Base-by-base conservation (phyloP, 2,329 filamentous ascomycete species). In the Aureobasidium sp. region DNA sequence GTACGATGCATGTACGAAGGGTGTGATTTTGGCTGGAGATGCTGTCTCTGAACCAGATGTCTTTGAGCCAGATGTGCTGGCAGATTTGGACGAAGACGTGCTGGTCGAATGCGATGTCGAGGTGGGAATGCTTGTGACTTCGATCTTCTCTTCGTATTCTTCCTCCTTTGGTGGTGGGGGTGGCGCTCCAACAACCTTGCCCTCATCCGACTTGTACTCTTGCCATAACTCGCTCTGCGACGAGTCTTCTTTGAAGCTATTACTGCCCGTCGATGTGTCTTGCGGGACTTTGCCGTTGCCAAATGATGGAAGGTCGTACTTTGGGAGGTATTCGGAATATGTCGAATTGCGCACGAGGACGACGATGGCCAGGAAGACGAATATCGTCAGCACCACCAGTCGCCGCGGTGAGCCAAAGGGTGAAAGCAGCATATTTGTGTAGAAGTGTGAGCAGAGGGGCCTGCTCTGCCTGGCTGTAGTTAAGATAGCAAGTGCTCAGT, bases 321-420 rank as follows among this genome's bases (percentile, higher is more conserved):
- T 58, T 14, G 67, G 66, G n/a, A 69, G 63, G 53, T 66, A 65
- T n/a, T 63, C 55, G 31, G 60, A 59, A 60, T 69, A 69, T 34
- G 64, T 60, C 34, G 66, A 65, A 25, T 64, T 62, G n/a, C 67
- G 64, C 22, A 70, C 61, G 37, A 69, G 63, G 5, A 70, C 49
- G 45, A 71, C 45, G 29, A 67, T 64, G 36, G 64, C 42, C 12
- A 72, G 59, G 66, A 77, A 73, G 22, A 71, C 67, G 53, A 75
- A 59, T 39, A 74, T 68, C 27, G 69, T 70, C 61, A 76, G 65
- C 60, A 77, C 65, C 37, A 68, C 68, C 65, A 77, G 70, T 66
- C 71, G 73, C 66, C 74, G 72, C 8, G 74, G 73, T 62, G 74
- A 74, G n/a, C 66, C 62, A 37, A 67, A 69, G 12, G 64, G 44